These are phyloP conservation scores for Chenopodium album DNA, from an alignment of 148 eudicot genomes.

Conservation along the genomic window DNA sequence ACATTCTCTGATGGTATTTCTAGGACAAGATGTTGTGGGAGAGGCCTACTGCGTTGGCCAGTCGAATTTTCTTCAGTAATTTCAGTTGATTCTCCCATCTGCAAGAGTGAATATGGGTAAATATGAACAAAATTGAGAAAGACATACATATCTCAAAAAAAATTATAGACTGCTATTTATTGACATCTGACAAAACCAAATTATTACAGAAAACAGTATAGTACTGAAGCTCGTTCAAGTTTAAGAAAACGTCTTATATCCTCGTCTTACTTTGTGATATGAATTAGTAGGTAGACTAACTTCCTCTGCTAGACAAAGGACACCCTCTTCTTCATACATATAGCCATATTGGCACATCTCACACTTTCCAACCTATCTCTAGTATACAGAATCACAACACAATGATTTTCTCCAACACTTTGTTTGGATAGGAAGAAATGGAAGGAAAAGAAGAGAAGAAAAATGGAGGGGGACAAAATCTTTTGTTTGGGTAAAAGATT, in stretches of 20 bases:
- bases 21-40: conserved; percentile 36
- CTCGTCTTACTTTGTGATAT: not conserved
- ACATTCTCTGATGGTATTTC: conserved; percentile 48
- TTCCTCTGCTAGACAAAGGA: not conserved
- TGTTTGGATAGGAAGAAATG: too few species aligned
- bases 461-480: too few species aligned
- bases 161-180: not conserved
- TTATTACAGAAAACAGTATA: not conserved
- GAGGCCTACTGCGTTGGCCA: conserved; percentile 33
- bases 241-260: not conserved
- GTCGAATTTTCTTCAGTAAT: conserved; percentile 58
- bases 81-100: conserved; percentile 65
- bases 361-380: not conserved
- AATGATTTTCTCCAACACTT: not conserved
- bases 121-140: not conserved
- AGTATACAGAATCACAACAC: not conserved
- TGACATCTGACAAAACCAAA: not conserved
- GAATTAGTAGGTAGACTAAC: not conserved
- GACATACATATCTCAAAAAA: not conserved
- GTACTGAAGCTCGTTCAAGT: not conserved
- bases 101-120: not conserved
- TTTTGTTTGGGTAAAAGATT: too few species aligned
- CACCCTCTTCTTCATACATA: not conserved
- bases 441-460: too few species aligned
- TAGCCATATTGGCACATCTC: not conserved